Conservation (phyloP, 2,329 filamentous ascomycete genomes). For the Monilinia polystroma region DNA sequence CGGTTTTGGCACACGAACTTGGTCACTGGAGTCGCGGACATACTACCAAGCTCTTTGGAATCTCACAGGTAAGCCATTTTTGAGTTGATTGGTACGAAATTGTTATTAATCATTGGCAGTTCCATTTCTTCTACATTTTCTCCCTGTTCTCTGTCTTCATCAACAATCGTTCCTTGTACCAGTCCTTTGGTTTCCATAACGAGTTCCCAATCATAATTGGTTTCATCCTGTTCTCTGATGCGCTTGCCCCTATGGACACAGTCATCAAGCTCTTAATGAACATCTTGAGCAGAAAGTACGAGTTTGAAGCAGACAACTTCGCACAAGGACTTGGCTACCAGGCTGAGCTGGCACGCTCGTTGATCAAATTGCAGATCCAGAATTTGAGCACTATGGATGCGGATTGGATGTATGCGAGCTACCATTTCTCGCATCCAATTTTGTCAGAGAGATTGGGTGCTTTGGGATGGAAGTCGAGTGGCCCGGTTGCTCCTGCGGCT, state of each 20-base stretch:
- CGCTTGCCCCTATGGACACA: conserved; percentile 92
- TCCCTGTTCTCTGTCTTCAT: conserved; percentile 95
- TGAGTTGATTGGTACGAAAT: background rate
- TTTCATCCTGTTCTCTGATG: conserved; percentile 95
- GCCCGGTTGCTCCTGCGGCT: conserved; percentile 43
- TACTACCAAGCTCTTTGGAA: conserved; percentile 86
- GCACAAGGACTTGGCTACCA: conserved; percentile 82
- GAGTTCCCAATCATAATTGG: conserved; percentile 92
- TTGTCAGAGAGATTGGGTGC: conserved; percentile 90
- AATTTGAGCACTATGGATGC: conserved; percentile 99
- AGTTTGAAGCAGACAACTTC: conserved; percentile 94
- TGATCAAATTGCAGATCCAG: conserved; percentile 97
- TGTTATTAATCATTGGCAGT: conserved; percentile 50
- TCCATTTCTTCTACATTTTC: conserved; percentile 96
- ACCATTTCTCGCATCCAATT: conserved; percentile 98
- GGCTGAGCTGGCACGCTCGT: conserved; percentile 75
- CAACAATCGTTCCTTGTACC: conserved; percentile 88
- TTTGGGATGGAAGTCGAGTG: conserved; percentile 70
- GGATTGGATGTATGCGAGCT: conserved; percentile 96
- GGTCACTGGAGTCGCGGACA: conserved; percentile 97
- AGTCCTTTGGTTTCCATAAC: conserved; percentile 82
- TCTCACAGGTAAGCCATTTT: conserved; percentile 65
- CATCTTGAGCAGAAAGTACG: conserved; percentile 87
- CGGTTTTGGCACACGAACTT: conserved; percentile 91
- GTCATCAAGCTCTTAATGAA: conserved; percentile 95